phyloP scores from a whole-genome alignment of 106 monocot species.

The Dendrobium officinale region DNA sequence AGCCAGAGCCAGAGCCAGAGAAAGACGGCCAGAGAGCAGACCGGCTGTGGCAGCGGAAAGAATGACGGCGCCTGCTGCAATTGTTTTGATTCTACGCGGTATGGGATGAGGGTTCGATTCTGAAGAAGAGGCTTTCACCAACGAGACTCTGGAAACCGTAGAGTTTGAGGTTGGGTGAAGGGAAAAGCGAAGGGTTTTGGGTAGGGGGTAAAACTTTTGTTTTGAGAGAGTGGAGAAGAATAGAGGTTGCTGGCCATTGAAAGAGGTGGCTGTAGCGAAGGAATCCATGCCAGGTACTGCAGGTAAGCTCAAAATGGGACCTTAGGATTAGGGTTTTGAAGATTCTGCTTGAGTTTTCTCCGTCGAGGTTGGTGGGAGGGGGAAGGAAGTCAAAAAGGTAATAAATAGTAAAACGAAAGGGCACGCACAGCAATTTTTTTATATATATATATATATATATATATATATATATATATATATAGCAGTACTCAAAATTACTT shows the following conservation, averaged over 20 bases:
- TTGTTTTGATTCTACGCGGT: slow-evolving; percentile 9
- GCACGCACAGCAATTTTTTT: too few relatives aligned
- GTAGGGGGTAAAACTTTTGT: not conserved
- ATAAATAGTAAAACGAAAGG: too few relatives aligned
- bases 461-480: too few relatives aligned
- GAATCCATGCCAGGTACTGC: slow-evolving; percentile 25
- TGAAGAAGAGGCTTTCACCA: slow-evolving; percentile 16
- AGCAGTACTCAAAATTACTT: too few relatives aligned
- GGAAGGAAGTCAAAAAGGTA: too few relatives aligned
- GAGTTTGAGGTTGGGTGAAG: not conserved
- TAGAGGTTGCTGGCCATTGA: not conserved
- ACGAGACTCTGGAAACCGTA: not conserved
- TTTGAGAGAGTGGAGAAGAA: slow-evolving; percentile 1
- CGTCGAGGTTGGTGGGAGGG: not conserved
- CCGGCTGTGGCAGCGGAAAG: slow-evolving; percentile 21
- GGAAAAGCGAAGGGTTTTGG: slow-evolving; percentile 10
- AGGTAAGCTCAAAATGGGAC: not conserved
- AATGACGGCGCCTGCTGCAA: slow-evolving; percentile 23
- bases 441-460: too few relatives aligned
- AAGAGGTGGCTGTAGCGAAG: slow-evolving; percentile 14
- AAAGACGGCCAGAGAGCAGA: slow-evolving; percentile 10
- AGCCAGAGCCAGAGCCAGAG: slow-evolving; percentile 6
- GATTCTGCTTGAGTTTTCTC: not conserved
- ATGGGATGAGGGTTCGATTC: slow-evolving; percentile 7
- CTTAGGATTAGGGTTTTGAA: slow-evolving; percentile 11